phyloP scores from a whole-genome alignment of 2,329 filamentous ascomycete species.

The Neocucurbitaria cava region DNA sequence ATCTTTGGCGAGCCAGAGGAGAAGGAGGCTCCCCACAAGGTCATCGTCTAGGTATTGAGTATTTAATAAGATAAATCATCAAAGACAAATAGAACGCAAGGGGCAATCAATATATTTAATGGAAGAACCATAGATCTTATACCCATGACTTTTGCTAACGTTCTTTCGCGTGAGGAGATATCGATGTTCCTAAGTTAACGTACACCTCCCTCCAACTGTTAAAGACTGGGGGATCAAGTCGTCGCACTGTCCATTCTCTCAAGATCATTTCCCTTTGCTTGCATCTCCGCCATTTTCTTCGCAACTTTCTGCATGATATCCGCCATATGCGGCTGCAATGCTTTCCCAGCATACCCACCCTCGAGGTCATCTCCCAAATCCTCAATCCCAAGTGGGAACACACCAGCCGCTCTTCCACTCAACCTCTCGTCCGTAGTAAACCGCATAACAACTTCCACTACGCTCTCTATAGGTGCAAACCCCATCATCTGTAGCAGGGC shows the following conservation, averaged over 20 bases:
- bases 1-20: slow-evolving; percentile 64
- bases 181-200: too few relatives aligned
- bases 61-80: too few relatives aligned
- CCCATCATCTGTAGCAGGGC: slow-evolving; percentile 18
- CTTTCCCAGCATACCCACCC: slow-evolving; percentile 16
- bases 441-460: slow-evolving; percentile 26
- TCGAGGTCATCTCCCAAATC: slow-evolving; percentile 33
- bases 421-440: slow-evolving; percentile 21
- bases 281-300: slow-evolving; percentile 8
- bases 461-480: slow-evolving; percentile 26
- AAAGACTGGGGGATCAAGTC: too few relatives aligned
- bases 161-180: too few relatives aligned
- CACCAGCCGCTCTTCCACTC: slow-evolving; percentile 23
- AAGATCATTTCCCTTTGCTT: slow-evolving; percentile 4
- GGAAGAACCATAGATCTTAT: too few relatives aligned
- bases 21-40: slow-evolving; percentile 58
- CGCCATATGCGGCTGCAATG: slow-evolving; percentile 15
- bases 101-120: not conserved
- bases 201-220: too few relatives aligned
- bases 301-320: slow-evolving; percentile 6
- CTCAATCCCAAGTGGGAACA: slow-evolving; percentile 22
- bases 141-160: too few relatives aligned
- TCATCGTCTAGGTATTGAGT: slow-evolving; percentile 33
- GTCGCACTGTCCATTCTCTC: not conserved
- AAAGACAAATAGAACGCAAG: not conserved